Evolutionary conservation across 768 basidiomycete species (phyloP), one percentile per base, ranked within the genome.

Genomic region (Leucocoprinus birnbaumii): DNA sequence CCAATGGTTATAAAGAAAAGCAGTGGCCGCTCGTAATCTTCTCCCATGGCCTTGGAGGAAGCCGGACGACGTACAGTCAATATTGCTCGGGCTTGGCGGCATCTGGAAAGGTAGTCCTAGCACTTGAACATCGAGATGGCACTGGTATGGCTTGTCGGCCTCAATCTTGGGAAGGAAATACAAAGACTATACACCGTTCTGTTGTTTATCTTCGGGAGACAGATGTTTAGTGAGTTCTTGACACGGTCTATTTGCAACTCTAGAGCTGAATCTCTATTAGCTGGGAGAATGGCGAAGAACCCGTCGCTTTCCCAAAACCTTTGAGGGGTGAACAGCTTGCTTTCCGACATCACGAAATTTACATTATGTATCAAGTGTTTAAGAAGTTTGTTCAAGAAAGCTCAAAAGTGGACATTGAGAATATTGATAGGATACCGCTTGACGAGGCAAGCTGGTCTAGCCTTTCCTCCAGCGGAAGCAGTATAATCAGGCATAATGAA

Each of bases 121-220:
- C 90, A 4, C 64, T 94, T 21, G 90, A 94, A 63, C 93, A 94
- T 65, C 79, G 86, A 9, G 94, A 95, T 65, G 92, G 91, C 0
- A 86, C 87, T 3, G 85, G 80, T 2, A 83, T 84, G 0, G 77
- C 71, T 3, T 77, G 73, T 57, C 67, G 77, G 43, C 69, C 74
- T 42, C 71, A 69, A 37, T 66, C 63, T 50, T 71, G 70, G 68
- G 61, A 61, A 52, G 42, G 51, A 25, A 62, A 63, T 58, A 68
- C 71, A 9, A 68, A 66, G 18, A 61, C 56, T 11, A 43, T 58
- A 44, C 57, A 58, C 59, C 63, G 59, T 60, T 63, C 66, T 26
- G 58, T 70, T 22, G 66, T 79, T 9, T 94, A 92, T 63, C 67
- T 85, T 51, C 73, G 74, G 21, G 80, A 83, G 21, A 66, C 71